These are phyloP conservation scores for Blepharisma japonicum DNA, from an alignment of 73 alveolate genomes.

Conservation along the genomic window DNA sequence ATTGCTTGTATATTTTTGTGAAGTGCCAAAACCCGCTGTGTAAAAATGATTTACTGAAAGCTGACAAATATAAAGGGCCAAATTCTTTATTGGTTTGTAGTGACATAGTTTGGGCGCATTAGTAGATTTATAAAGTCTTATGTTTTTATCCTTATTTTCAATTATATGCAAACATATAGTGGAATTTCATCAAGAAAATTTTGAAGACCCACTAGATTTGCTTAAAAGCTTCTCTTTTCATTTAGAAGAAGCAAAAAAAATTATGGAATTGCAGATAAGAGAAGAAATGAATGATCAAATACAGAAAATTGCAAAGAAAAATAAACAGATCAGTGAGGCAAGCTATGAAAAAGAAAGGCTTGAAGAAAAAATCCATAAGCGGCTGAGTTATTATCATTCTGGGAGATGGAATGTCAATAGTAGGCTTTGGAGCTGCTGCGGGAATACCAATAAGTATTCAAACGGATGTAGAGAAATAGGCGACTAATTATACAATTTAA, in stretches of 20 bases:
- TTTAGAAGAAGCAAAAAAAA: neutral
- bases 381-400: constrained; percentile 13
- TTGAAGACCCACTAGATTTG: neutral
- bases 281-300: neutral
- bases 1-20: neutral
- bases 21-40: constrained; percentile 13
- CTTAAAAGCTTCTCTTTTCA: neutral
- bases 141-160: no score
- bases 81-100: neutral
- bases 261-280: neutral
- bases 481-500: no score
- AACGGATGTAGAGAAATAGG: constrained; percentile 8
- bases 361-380: neutral
- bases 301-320: neutral
- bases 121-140: no score
- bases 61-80: neutral
- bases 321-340: neutral
- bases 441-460: neutral
- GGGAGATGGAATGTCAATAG: constrained; percentile 22
- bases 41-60: neutral
- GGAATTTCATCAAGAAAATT: neutral
- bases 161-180: neutral
- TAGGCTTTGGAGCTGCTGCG: constrained; percentile 11
- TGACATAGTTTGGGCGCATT: no score
- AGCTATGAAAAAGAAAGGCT: neutral